Base-by-base conservation (phyloP, 2,329 filamentous ascomycete species). In the Apiospora marii region DNA sequence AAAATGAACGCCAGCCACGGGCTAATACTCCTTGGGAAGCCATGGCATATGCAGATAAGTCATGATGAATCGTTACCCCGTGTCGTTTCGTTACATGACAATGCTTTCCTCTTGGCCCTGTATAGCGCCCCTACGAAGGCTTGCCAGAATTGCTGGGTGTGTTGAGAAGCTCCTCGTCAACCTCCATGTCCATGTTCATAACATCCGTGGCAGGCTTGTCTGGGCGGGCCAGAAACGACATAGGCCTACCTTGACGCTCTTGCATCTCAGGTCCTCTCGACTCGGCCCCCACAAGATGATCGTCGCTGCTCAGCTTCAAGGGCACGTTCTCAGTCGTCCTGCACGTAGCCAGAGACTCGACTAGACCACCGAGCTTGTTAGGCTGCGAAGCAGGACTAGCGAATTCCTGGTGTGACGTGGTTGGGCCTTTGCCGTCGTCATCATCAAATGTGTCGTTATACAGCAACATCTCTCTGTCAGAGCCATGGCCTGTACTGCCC, bases 211-310 rank as follows among this genome's bases (percentile, higher is more conserved):
- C 27, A 74, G 74, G 13, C 69, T 74, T 73, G 69, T 73, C 69
- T 14, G 75, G 73, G 16, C 74, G 77, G 27, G 75, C 72, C 34
- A 82, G 72, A 51, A 82, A 80, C 8, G 78, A 76, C 6, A 75
- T 74, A 16, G 75, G 64, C 12, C 76, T 76, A 30, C 77, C 77
- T 48, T 75, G 74, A 43, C 83, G 81, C 74, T 87, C 84, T 74
- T 85, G 83, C 85, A 87, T 87, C 75, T 87, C 85, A 0, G 85
- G 85, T n/a, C 74, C 77, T 69, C 79, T 81, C 13, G 73, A n/a
- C 19, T 68, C 27, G 19, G 70, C n/a, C n/a, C 49, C 64, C 12
- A 68, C 30, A 14, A 71, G 41, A 16, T 68, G 7, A n/a, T 19
- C 19, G 46, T 49, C 22, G 46, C 46, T 49, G 46, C 46, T 8